A percentile compares a stretch with the other conserved stretches of the same genome.
Conservation (phyloP, 345 rosid species). For the Aquilaria sinensis region DNA sequence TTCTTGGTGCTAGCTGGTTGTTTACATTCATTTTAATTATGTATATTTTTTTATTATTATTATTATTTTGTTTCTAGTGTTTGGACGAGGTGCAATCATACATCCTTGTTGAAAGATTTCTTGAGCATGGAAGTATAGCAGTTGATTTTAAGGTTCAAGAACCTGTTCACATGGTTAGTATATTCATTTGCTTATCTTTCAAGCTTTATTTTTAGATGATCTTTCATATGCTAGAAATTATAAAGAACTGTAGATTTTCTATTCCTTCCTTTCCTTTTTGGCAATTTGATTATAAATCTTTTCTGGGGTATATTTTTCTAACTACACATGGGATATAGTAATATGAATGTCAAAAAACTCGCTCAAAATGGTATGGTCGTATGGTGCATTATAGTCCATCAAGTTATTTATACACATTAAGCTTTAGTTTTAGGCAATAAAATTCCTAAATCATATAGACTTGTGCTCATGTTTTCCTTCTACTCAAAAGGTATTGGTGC, state of each 20-base stretch:
- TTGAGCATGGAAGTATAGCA: conserved; percentile 26
- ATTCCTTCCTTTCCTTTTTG: too few relatives aligned
- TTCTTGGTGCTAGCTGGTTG: not conserved
- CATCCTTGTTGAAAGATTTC: conserved; percentile 68
- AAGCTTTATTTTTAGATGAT: not conserved
- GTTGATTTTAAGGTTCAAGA: conserved; percentile 42
- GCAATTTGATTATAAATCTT: too few relatives aligned
- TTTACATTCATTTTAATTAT: not conserved
- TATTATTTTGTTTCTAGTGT: conserved; percentile 39
- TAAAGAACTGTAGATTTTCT: too few relatives aligned
- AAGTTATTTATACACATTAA: too few relatives aligned
- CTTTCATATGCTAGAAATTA: not conserved
- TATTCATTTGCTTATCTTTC: conserved; percentile 4
- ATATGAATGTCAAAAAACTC: too few relatives aligned
- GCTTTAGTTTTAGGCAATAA: too few relatives aligned
- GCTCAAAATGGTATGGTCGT: too few relatives aligned
- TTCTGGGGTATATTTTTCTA: too few relatives aligned
- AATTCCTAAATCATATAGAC: too few relatives aligned
- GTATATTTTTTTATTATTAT: not conserved
- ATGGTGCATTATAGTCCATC: too few relatives aligned
- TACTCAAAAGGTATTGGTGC: conserved; percentile 57
- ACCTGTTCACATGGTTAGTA: conserved; percentile 55
- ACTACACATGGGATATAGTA: too few relatives aligned
- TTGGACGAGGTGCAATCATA: conserved; percentile 91
- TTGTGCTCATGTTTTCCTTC: conserved; percentile 1